Conservation (phyloP, 805 yeast genomes). For the Schizosaccharomyces japonicus region DNA sequence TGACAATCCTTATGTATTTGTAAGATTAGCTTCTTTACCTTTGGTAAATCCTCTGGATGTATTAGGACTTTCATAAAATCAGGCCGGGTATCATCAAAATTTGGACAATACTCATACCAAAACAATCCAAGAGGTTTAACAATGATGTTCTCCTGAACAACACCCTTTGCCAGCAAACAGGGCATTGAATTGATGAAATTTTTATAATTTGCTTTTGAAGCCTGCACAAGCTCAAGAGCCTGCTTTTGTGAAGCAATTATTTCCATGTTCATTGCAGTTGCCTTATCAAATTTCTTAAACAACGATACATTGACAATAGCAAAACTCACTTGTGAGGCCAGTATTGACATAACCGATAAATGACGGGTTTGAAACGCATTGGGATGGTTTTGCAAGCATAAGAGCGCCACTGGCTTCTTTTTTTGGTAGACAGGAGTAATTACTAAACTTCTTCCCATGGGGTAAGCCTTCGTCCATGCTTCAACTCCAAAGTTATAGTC, state of each 20-base stretch:
- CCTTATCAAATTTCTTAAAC: constrained; percentile 10
- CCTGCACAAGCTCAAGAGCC: constrained; percentile 10
- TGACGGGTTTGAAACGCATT: constrained; percentile 11
- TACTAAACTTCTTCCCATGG: constrained; percentile 9
- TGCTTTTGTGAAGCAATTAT: constrained; percentile 11
- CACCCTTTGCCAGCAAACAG: constrained; percentile 11
- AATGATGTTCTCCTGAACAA: constrained; percentile 5
- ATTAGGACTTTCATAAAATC: constrained; percentile 8
- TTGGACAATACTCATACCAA: constrained; percentile 10
- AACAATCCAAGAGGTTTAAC: constrained; percentile 10
- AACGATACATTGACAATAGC: constrained; percentile 11
- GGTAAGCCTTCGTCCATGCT: constrained; percentile 7
- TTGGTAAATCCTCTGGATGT: constrained; percentile 9
- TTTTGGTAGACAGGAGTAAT: constrained; percentile 11
- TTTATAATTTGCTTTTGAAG: constrained; percentile 11
- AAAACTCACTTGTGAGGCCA: constrained; percentile 11
- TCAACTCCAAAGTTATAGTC: constrained; percentile 1
- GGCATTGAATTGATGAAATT: constrained; percentile 12
- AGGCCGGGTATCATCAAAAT: constrained; percentile 9
- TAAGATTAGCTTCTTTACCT: constrained; percentile 3
- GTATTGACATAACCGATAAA: constrained; percentile 10
- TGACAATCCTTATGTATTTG: constrained; percentile 6
- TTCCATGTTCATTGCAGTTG: constrained; percentile 11
- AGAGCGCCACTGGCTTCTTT: constrained; percentile 8
- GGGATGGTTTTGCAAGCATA: constrained; percentile 12